Evolutionary conservation across 140 eudicot genomes (phyloP), one percentile per base, ranked within the genome.

Genomic region (Cichorium intybus): DNA sequence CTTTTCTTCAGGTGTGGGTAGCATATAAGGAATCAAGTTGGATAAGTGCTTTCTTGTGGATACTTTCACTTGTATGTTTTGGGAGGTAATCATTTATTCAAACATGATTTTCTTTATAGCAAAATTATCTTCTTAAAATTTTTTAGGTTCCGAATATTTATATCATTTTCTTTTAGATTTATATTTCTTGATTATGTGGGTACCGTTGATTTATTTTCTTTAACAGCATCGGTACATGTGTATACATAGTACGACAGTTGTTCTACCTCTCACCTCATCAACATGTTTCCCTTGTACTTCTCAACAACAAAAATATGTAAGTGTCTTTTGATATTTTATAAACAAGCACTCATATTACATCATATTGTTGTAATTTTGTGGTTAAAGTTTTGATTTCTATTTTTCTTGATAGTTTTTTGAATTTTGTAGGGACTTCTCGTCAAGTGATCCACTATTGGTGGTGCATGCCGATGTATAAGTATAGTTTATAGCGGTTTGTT

Each of bases 271-370:
- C 80, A 14, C 49, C 87, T 50, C 73, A 72, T 18, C 90, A 88
- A 28, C 90, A 81, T 17, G 17, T 71, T 28, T 75, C 68, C 68
- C 71, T 75, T 10, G 62, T 88, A 57, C 79, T 88, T 41, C 77
- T 88, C 79, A 75, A 49, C 24, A 61, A 75, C 71, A 67, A 61
- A 71, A 70, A 69, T 79, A 88, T 87, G 96, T 73, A 84, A 82
- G 81, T 74, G 28, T 18, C 20, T 18, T n/a, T n/a, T n/a, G n/a
- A n/a, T n/a, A n/a, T n/a, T n/a, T n/a, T n/a, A n/a, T n/a, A n/a
- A n/a, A n/a, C n/a, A n/a, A n/a, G n/a, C n/a, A n/a, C n/a, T n/a
- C n/a, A n/a, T n/a, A n/a, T n/a, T n/a, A n/a, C n/a, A n/a, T n/a
- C n/a, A n/a, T n/a, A n/a, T n/a, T n/a, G n/a, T n/a, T n/a, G n/a